A percentile compares a stretch with the other conserved stretches of the same genome.
Conservation (phyloP, 2,329 filamentous ascomycete genomes). For the Cladophialophora immunda region DNA sequence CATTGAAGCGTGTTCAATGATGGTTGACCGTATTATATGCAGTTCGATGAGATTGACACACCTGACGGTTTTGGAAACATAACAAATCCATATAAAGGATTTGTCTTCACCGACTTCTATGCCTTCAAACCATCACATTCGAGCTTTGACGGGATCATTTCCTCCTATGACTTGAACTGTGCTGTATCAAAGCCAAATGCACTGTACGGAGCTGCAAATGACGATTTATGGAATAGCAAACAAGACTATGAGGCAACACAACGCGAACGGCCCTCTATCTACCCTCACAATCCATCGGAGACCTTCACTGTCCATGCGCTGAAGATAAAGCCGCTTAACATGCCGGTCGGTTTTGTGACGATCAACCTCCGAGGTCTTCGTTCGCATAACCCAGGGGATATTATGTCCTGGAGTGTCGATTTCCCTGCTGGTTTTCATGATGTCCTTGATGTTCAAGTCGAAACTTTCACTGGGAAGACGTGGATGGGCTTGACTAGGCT, state of each 20-base stretch:
- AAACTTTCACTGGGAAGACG: conserved; percentile 34
- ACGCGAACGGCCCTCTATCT: conserved; percentile 30
- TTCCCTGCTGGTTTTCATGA: conserved; percentile 41
- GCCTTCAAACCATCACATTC: conserved; percentile 38
- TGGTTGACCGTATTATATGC: neutral
- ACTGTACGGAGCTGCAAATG: conserved; percentile 34
- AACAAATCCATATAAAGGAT: conserved; percentile 27
- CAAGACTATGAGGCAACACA: neutral
- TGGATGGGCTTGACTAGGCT: conserved; percentile 39
- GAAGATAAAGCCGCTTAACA: conserved; percentile 42
- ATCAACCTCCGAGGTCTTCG: conserved; percentile 30
- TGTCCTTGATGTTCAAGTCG: conserved; percentile 37
- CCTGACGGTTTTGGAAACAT: conserved; percentile 32
- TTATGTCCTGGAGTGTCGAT: conserved; percentile 39
- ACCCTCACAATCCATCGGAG: conserved; percentile 7
- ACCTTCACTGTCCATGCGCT: conserved; percentile 38
- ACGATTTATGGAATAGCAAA: neutral
- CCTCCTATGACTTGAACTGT: conserved; percentile 40
- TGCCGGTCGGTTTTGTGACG: conserved; percentile 35
- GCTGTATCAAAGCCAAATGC: conserved; percentile 43
- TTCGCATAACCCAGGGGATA: neutral
- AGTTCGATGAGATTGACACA: conserved; percentile 38
- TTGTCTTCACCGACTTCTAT: conserved; percentile 38
- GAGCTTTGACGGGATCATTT: conserved; percentile 35
- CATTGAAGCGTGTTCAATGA: neutral